phyloP scores from a whole-genome alignment of 495 filamentous ascomycete genomes.

The Neurospora pannonica region DNA sequence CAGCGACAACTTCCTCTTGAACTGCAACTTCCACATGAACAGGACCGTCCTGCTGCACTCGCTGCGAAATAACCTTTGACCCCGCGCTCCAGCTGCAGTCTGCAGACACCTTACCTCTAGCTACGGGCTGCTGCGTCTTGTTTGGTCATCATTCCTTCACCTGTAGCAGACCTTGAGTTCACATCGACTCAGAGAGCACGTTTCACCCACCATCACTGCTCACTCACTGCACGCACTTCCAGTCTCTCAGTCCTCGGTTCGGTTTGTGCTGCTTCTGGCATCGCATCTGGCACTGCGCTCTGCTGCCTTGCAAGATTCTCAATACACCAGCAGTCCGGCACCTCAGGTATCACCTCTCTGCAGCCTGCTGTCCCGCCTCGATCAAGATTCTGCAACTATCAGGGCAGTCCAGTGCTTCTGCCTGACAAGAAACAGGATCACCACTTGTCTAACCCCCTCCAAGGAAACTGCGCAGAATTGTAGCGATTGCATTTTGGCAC shows the following conservation, averaged over 20 bases:
- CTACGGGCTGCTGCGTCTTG: background rate
- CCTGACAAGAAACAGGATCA: background rate
- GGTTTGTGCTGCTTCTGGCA: background rate
- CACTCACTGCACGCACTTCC: background rate
- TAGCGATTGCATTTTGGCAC: background rate
- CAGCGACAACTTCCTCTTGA: background rate
- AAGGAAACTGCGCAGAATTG: background rate
- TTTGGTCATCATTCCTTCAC: background rate
- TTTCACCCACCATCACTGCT: background rate
- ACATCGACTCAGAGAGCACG: background rate
- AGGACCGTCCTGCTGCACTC: background rate
- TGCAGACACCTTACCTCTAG: background rate
- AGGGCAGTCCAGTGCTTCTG: conserved; percentile 1
- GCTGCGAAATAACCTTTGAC: background rate
- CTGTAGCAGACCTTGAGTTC: background rate
- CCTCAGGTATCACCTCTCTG: background rate
- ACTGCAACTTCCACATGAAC: background rate
- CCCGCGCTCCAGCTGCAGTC: background rate
- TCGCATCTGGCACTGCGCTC: background rate
- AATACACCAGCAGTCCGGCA: background rate
- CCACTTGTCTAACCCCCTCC: background rate
- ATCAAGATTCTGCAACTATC: background rate
- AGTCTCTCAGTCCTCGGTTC: background rate
- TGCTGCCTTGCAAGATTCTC: background rate
- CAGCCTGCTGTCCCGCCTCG: background rate